A percentile compares a stretch with the other conserved stretches of the same genome.
Evolutionary conservation across 2,329 filamentous ascomycete species (phyloP).

Genomic region (Ceratocystis lukuohia): DNA sequence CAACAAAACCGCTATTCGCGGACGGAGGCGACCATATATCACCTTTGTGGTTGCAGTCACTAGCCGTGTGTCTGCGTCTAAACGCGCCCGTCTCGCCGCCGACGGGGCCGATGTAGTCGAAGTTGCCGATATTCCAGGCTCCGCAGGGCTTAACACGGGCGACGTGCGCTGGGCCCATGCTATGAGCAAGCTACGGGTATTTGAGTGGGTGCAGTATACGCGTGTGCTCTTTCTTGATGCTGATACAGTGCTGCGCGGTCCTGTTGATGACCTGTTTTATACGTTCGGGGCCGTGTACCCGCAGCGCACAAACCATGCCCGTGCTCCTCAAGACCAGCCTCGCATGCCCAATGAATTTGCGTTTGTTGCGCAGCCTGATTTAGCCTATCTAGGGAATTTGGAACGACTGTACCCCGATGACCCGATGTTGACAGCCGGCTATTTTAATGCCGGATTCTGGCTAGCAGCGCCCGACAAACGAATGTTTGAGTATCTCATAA

Average conservation of each 20-base stretch:
- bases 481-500: conserved; percentile 29
- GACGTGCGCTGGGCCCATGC: conserved; percentile 31
- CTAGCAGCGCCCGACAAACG: conserved; percentile 28
- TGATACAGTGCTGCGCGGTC: conserved; percentile 29
- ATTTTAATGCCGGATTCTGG: conserved; percentile 32
- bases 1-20: conserved; percentile 25
- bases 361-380: conserved; percentile 27
- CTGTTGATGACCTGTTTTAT: conserved; percentile 30
- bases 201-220: conserved; percentile 30
- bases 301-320: conserved; percentile 15
- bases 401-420: conserved; percentile 28
- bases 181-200: conserved; percentile 32
- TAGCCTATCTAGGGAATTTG: conserved; percentile 24
- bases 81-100: conserved; percentile 25
- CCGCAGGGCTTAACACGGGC: conserved; percentile 25
- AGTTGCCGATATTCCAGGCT: conserved; percentile 23
- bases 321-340: conserved; percentile 25
- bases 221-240: conserved; percentile 33
- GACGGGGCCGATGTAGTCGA: conserved; percentile 31
- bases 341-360: conserved; percentile 26
- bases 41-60: conserved; percentile 30
- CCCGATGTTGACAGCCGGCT: conserved; percentile 21
- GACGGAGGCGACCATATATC: conserved; percentile 21
- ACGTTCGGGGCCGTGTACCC: conserved; percentile 23
- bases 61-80: conserved; percentile 24